These are phyloP conservation scores for Neotropicomus parvogracilis DNA, from an alignment of 1,284 basidiomycete genomes.

Conservation along the genomic window DNA sequence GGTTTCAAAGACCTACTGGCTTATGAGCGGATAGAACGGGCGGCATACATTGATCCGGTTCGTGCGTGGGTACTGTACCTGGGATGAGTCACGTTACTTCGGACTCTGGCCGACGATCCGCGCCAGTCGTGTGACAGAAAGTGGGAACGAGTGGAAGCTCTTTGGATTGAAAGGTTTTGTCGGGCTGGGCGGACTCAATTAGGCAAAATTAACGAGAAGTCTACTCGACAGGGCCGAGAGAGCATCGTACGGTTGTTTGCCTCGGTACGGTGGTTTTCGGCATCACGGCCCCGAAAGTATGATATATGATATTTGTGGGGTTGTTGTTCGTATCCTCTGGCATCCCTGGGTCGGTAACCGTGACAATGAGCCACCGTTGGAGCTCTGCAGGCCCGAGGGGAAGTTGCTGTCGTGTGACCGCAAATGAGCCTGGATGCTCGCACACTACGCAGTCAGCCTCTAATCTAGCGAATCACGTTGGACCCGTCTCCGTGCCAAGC, in stretches of 20 bases:
- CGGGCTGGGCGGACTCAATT: background rate
- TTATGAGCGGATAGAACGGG: background rate
- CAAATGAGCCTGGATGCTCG: background rate
- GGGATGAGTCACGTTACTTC: background rate
- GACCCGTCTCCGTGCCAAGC: slow-evolving; percentile 1
- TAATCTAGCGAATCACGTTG: background rate
- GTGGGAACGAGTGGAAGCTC: background rate
- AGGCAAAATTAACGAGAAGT: background rate
- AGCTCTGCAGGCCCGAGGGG: background rate
- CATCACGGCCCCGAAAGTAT: background rate
- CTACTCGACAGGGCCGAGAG: background rate
- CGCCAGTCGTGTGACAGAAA: background rate
- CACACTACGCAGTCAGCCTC: background rate
- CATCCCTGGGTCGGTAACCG: background rate
- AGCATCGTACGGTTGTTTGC: background rate
- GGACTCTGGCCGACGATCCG: background rate
- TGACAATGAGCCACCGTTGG: background rate
- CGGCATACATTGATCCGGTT: background rate
- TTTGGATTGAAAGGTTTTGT: no score
- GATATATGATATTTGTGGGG: background rate
- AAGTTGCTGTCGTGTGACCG: slow-evolving; percentile 8
- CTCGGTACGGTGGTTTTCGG: slow-evolving; percentile 8
- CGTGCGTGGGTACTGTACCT: no score
- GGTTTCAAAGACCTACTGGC: no score
- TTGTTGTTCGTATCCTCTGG: background rate